phyloP scores from a whole-genome alignment of 2,329 filamentous ascomycete species.

The Microsporum canis region DNA sequence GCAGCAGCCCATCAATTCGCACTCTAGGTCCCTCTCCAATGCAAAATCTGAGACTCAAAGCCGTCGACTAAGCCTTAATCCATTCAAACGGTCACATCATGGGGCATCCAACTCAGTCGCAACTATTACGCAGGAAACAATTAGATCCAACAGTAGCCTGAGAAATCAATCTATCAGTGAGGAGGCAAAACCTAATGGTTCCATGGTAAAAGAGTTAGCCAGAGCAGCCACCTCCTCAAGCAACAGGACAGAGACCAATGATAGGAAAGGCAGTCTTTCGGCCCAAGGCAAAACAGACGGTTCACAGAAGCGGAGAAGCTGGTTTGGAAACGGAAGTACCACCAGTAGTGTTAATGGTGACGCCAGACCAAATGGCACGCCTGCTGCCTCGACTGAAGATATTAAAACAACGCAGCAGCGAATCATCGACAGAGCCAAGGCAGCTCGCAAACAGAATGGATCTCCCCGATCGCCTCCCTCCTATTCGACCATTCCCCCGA shows the following conservation, averaged over 20 bases:
- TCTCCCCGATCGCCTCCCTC: neutral
- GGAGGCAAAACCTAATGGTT: conserved; percentile 15
- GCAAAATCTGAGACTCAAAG: conserved; percentile 11
- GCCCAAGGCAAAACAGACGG: conserved; percentile 25
- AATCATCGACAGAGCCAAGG: conserved; percentile 14
- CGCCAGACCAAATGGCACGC: neutral
- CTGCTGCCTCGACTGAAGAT: conserved; percentile 13
- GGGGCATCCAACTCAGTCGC: conserved; percentile 26
- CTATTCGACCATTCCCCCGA: neutral
- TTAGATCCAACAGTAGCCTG: conserved; percentile 1
- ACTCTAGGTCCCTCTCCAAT: neutral
- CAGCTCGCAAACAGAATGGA: conserved; percentile 3
- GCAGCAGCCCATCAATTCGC: conserved; percentile 19
- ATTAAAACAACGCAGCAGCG: conserved; percentile 15
- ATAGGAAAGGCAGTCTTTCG: conserved; percentile 28
- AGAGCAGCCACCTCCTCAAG: conserved; percentile 11
- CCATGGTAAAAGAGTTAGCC: conserved; percentile 12
- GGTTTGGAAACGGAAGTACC: conserved; percentile 24
- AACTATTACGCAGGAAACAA: conserved; percentile 21
- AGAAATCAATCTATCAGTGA: conserved; percentile 7
- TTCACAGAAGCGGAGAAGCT: conserved; percentile 28
- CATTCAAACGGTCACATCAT: conserved; percentile 33
- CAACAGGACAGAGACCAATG: conserved; percentile 20
- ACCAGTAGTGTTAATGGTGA: neutral
- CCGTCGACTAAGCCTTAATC: conserved; percentile 32